Base-by-base conservation (phyloP, 495 filamentous ascomycete species). In the Aspergillus leporis region DNA sequence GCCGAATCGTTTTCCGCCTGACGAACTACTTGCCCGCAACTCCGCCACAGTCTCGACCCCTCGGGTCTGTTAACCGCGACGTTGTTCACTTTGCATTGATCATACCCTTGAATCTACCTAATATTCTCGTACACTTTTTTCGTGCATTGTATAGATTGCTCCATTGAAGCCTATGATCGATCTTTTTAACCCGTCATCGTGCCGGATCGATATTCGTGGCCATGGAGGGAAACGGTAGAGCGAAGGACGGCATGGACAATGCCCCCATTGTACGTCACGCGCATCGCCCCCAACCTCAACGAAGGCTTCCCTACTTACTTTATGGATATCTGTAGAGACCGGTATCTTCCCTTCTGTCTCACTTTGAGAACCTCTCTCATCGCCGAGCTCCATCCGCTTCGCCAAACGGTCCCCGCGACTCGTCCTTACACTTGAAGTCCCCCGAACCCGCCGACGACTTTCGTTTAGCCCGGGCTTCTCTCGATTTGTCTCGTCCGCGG, bases 261-360 rank as follows among this genome's bases (percentile, higher is more conserved):
- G 71, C 75, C 61, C 70, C 76, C 31, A 75, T 78, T 70, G 81
- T 83, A 74, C 65, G 79, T 64, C 68, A 60, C 66, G 45, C 53
- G 46, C 66, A 54, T 46, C 28, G 13, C 10, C 25, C 46, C 22
- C 25, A 18, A 23, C 45, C 30, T 21, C 32, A 18, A 19, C 19
- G 2, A 22, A 51, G 16, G 5, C 4, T 14, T 14, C 32, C 19
- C 31, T 23, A 47, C 61, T 68, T 57, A 70, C 49, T 52, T 50
- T 52, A 56, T 63, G 22, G 59, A 50, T 16, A 12, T 52, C 40
- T 61, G 38, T 61, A 82, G 79, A 79, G 83, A 78, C 90, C 94
- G 0, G 94, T 98, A 25, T 98, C 94, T 43, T 96, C 93, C 47
- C 79, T 98, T 32, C 83, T 91, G 49, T 94, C 92, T 43, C 89